Percentiles rank a stretch among this genome's conserved stretches.
Evolutionary conservation across 306 rosid species (phyloP).

Genomic region (Aeschynomene evenia): DNA sequence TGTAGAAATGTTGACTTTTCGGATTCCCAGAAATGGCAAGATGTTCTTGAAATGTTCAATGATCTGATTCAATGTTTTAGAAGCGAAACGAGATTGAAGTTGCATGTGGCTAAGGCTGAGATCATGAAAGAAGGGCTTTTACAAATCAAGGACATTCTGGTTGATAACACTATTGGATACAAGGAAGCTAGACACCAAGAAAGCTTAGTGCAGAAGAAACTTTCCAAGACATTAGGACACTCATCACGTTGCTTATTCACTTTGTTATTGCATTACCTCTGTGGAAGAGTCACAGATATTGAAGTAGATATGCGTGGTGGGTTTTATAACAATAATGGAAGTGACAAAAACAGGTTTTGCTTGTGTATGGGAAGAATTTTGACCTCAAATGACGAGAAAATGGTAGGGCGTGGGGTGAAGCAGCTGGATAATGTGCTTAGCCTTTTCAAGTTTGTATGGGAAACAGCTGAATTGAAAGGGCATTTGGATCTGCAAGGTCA

Average conservation of each 20-base stretch:
- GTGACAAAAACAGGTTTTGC: conserved; percentile 39
- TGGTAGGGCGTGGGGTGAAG: conserved; percentile 72
- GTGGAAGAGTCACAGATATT: conserved; percentile 60
- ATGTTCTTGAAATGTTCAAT: conserved; percentile 73
- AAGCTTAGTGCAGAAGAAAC: conserved; percentile 68
- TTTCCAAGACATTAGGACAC: conserved; percentile 74
- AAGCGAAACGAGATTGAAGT: conserved; percentile 45
- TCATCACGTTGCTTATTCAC: conserved; percentile 86
- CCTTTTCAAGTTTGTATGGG: conserved; percentile 82
- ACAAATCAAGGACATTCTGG: conserved; percentile 70
- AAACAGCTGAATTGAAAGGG: conserved; percentile 73
- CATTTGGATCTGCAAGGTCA: conserved; percentile 73
- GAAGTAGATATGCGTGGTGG: conserved; percentile 84
- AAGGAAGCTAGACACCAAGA: conserved; percentile 73
- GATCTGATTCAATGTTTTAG: conserved; percentile 61
- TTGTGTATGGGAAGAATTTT: conserved; percentile 80
- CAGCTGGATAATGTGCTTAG: conserved; percentile 76
- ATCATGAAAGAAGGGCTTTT: conserved; percentile 80
- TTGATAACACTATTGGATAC: conserved; percentile 64
- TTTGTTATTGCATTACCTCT: conserved; percentile 63
- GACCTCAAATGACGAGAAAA: conserved; percentile 65
- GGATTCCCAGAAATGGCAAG: conserved; percentile 71
- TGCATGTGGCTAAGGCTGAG: conserved; percentile 58
- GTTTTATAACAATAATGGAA: conserved; percentile 38
- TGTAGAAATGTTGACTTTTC: conserved; percentile 37